phyloP scores from a whole-genome alignment of 2,329 filamentous ascomycete species.

The Botrytis squamosa region DNA sequence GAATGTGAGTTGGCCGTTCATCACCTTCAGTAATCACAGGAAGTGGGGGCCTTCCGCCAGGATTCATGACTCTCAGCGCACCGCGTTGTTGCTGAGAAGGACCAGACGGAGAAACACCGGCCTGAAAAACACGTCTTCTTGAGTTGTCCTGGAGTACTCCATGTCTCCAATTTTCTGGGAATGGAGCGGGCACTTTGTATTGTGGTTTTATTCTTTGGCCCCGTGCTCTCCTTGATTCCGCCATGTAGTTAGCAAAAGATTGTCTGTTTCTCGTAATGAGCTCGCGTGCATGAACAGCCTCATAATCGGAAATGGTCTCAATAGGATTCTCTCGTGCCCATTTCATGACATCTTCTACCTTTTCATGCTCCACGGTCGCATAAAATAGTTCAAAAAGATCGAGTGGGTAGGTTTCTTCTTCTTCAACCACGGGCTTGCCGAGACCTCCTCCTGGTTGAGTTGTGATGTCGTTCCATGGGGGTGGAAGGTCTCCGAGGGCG shows the following conservation, averaged over 20 bases:
- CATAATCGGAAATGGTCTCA: neutral
- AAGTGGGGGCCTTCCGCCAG: neutral
- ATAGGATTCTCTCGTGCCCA: neutral
- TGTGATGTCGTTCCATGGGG: neutral
- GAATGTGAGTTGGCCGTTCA: no score
- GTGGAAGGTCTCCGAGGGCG: neutral
- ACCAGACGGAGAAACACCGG: neutral
- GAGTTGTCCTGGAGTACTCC: neutral
- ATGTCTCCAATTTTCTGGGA: neutral
- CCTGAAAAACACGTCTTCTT: neutral
- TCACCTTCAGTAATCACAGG: neutral
- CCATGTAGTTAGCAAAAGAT: accelerated
- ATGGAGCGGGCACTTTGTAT: neutral
- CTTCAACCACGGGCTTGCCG: neutral
- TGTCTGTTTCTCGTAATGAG: neutral
- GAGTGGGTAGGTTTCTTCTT: neutral
- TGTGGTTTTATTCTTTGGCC: neutral
- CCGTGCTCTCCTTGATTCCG: neutral
- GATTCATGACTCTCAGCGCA: neutral
- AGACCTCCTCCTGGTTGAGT: neutral
- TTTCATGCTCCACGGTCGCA: neutral
- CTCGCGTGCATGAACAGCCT: neutral
- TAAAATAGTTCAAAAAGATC: neutral
- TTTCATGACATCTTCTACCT: neutral
- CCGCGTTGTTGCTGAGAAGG: neutral